Conservation (phyloP, 2,329 filamentous ascomycete genomes). For the Trichoderma citrinoviride region DNA sequence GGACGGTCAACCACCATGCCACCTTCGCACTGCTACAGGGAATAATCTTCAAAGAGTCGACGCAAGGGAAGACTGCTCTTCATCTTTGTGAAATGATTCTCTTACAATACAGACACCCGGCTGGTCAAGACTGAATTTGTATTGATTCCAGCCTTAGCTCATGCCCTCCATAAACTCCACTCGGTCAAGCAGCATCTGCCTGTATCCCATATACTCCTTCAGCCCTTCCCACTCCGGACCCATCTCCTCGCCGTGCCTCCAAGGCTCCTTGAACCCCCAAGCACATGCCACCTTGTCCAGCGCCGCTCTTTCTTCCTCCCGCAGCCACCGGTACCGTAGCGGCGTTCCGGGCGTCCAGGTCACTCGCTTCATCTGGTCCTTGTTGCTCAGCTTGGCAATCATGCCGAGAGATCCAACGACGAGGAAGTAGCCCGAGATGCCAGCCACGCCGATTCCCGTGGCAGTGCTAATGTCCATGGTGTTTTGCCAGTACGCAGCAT, state of each 20-base stretch:
- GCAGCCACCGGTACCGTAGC: conserved; percentile 76
- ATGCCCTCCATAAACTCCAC: conserved; percentile 92
- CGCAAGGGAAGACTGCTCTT: too few species aligned
- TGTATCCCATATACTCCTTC: conserved; percentile 75
- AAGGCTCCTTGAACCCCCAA: conserved; percentile 85
- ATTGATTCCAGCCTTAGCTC: conserved; percentile 38
- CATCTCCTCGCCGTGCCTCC: conserved; percentile 82
- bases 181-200: conserved; percentile 86
- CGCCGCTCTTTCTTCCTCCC: conserved; percentile 85
- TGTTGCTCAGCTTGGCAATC: conserved; percentile 79
- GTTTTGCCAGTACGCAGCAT: conserved; percentile 49
- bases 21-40: too few species aligned
- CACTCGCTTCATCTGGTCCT: conserved; percentile 93
- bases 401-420: conserved; percentile 80
- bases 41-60: too few species aligned
- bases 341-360: conserved; percentile 84
- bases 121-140: too few species aligned
- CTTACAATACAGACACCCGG: too few species aligned
- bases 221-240: conserved; percentile 86
- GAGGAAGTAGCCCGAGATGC: conserved; percentile 77
- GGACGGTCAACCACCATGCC: too few species aligned
- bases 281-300: conserved; percentile 81
- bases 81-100: too few species aligned
- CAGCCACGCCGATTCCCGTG: conserved; percentile 74
- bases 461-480: conserved; percentile 75